These are phyloP conservation scores for Senna siamea DNA, from an alignment of 306 rosid species.

Conservation along the genomic window DNA sequence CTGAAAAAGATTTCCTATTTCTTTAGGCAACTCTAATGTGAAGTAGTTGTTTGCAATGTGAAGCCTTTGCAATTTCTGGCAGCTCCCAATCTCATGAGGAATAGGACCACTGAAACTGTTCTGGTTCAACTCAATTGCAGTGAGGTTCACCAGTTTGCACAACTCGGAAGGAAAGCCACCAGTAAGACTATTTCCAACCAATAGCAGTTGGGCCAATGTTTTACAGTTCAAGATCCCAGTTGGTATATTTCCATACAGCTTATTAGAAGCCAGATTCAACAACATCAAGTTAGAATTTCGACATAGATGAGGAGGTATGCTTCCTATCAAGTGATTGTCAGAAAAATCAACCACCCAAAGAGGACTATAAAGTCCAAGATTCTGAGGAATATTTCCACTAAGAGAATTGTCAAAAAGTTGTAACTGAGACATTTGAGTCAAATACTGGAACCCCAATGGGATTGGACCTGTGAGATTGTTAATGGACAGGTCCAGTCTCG, in stretches of 20 bases:
- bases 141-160: constrained; percentile 73
- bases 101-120: constrained; percentile 83
- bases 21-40: constrained; percentile 75
- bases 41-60: constrained; percentile 80
- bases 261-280: constrained; percentile 73
- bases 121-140: constrained; percentile 73
- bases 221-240: constrained; percentile 62
- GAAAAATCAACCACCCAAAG: constrained; percentile 99
- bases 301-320: constrained; percentile 80
- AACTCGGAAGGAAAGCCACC: constrained; percentile 81
- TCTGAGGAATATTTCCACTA: constrained; percentile 70
- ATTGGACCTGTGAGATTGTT: constrained; percentile 76
- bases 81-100: constrained; percentile 63
- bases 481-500: constrained; percentile 89
- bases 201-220: constrained; percentile 69
- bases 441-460: constrained; percentile 71
- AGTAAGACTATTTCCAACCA: constrained; percentile 66
- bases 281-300: constrained; percentile 59
- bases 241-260: constrained; percentile 71
- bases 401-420: constrained; percentile 85
- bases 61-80: constrained; percentile 86
- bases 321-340: constrained; percentile 66
- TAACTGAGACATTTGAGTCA: constrained; percentile 65
- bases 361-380: constrained; percentile 66
- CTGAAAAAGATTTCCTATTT: constrained; percentile 78